phyloP scores from a whole-genome alignment of 257 asterid genomes.

The Datura wrightii region DNA sequence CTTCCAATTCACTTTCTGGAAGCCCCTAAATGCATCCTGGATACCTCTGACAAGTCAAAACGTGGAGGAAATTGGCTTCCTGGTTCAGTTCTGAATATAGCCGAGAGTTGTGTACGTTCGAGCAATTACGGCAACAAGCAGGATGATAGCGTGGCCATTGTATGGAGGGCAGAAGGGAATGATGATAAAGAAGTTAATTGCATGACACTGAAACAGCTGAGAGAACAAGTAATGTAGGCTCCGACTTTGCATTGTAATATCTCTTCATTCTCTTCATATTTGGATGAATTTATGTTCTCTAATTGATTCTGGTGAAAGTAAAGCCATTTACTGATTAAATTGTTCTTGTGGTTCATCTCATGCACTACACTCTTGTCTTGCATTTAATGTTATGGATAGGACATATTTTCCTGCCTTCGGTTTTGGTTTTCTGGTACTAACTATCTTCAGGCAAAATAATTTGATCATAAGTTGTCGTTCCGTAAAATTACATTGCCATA shows the following conservation, averaged over 20 bases:
- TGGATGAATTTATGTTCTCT: conserved; percentile 12
- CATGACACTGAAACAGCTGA: conserved; percentile 73
- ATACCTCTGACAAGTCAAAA: conserved; percentile 65
- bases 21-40: conserved; percentile 71
- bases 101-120: conserved; percentile 77
- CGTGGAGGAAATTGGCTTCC: conserved; percentile 87
- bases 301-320: neutral
- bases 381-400: neutral
- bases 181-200: conserved; percentile 55
- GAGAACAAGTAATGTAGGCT: conserved; percentile 92
- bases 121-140: conserved; percentile 56
- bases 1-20: conserved; percentile 60
- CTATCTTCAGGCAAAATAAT: conserved; percentile 15
- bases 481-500: neutral
- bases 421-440: neutral
- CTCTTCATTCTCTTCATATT: conserved; percentile 13
- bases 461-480: neutral
- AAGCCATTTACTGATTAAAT: neutral
- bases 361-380: conserved; percentile 19
- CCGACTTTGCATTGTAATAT: neutral
- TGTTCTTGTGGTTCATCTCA: conserved; percentile 26
- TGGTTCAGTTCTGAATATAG: conserved; percentile 79
- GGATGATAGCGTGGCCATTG: conserved; percentile 68
- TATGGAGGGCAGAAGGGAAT: conserved; percentile 80
- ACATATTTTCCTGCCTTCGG: neutral